These are phyloP conservation scores for Nigrograna mackinnonii DNA, from an alignment of 2,329 filamentous ascomycete species.

Conservation along the genomic window DNA sequence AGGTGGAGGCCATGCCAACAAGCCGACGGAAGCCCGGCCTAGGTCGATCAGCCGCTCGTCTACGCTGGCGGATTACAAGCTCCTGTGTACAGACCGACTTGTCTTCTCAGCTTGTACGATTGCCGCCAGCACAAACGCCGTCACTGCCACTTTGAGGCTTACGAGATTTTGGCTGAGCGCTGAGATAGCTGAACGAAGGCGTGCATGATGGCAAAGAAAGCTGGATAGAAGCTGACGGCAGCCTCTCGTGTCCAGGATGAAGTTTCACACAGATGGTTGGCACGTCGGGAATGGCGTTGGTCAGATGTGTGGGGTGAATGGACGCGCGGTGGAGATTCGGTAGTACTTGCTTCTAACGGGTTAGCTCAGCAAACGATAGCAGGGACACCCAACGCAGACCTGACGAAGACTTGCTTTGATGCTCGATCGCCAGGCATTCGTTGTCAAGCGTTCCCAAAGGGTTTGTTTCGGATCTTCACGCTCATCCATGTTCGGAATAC, in stretches of 20 bases:
- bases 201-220: conserved; percentile 3
- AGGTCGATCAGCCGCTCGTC: conserved; percentile 10
- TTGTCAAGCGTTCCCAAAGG: not conserved
- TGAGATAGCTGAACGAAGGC: conserved; percentile 6
- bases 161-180: not conserved
- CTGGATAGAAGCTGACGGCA: conserved; percentile 3
- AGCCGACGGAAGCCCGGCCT: conserved; percentile 26
- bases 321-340: conserved; percentile 30
- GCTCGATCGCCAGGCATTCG: conserved; percentile 1
- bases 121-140: too few relatives aligned
- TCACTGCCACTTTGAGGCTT: conserved; percentile 12
- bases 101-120: too few relatives aligned
- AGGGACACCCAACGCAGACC: too few relatives aligned
- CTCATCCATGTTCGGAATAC: too few relatives aligned
- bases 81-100: too few relatives aligned
- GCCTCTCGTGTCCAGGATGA: conserved; percentile 11
- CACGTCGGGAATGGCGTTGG: conserved; percentile 16
- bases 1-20: conserved; percentile 29
- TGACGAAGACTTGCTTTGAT: not conserved
- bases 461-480: too few relatives aligned
- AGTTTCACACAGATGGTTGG: conserved; percentile 3
- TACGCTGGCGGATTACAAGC: too few relatives aligned
- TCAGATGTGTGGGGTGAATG: conserved; percentile 30
- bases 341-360: conserved; percentile 26
- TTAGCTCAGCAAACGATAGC: conserved; percentile 2